Percentiles rank a stretch among this genome's conserved stretches.
Evolutionary conservation across 306 rosid species (phyloP).

Genomic region (Cicer pinnatifidum): DNA sequence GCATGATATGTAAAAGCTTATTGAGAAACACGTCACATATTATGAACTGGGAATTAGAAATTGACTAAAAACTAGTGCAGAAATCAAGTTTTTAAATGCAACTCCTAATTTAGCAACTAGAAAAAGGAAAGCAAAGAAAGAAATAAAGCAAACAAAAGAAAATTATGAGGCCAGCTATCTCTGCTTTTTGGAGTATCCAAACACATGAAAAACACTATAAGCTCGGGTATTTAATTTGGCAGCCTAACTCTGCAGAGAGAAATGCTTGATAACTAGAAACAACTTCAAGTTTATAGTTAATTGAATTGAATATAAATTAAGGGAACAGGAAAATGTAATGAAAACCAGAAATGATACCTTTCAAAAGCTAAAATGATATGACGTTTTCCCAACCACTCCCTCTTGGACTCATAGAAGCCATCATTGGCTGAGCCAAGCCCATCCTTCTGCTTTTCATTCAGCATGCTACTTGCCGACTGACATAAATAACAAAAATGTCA

Average conservation of each 20-base stretch:
- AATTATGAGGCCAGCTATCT: background rate
- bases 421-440: conserved; percentile 81
- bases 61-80: conserved; percentile 17
- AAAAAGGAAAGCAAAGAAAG: conserved; percentile 14
- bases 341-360: conserved; percentile 56
- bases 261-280: conserved; percentile 2
- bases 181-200: conserved; percentile 5
- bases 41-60: background rate
- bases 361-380: conserved; percentile 91
- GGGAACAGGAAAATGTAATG: conserved; percentile 5
- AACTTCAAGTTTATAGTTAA: conserved; percentile 7
- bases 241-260: conserved; percentile 16
- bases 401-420: conserved; percentile 93
- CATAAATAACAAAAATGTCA: conserved; percentile 40
- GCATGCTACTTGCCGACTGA: conserved; percentile 76
- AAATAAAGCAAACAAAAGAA: background rate
- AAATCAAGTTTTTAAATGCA: conserved; percentile 24
- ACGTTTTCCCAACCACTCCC: conserved; percentile 96
- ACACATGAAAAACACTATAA: background rate
- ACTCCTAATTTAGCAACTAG: background rate
- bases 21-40: background rate
- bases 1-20: background rate
- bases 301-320: background rate
- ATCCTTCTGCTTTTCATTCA: conserved; percentile 88
- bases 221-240: background rate